These are phyloP conservation scores for Nothophytophthora sp. DNA, from an alignment of 352 stramenopile genomes.

Conservation along the genomic window DNA sequence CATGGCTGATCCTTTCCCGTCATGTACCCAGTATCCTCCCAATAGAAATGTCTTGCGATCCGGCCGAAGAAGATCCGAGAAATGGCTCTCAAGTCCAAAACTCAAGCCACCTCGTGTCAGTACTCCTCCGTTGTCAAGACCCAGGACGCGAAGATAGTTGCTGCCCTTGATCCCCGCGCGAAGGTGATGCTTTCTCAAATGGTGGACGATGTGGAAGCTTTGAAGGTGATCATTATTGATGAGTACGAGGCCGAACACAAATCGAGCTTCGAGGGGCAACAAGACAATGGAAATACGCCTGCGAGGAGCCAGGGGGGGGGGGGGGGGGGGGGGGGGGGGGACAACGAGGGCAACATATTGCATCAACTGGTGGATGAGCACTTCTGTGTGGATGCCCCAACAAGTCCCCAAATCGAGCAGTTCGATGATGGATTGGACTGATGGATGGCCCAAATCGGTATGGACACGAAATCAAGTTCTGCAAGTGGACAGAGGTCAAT, in stretches of 20 bases:
- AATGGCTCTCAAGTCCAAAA: slow-evolving; percentile 9
- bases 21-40: neutral
- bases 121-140: neutral
- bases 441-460: neutral
- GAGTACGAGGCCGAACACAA: neutral
- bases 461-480: neutral
- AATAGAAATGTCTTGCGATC: neutral
- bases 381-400: neutral
- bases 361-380: neutral
- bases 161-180: neutral
- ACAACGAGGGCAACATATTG: too few species aligned
- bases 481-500: neutral
- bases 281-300: too few species aligned
- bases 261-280: neutral
- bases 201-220: neutral
- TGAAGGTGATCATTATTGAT: neutral
- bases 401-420: neutral
- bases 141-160: neutral
- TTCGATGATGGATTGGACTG: neutral
- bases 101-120: neutral
- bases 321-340: too few species aligned
- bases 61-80: neutral
- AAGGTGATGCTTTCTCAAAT: neutral
- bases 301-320: too few species aligned
- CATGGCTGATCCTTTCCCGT: too few species aligned